Evolutionary conservation across 192 early-diverging fungal genomes (phyloP).

Genomic region (Coemansia reversa): DNA sequence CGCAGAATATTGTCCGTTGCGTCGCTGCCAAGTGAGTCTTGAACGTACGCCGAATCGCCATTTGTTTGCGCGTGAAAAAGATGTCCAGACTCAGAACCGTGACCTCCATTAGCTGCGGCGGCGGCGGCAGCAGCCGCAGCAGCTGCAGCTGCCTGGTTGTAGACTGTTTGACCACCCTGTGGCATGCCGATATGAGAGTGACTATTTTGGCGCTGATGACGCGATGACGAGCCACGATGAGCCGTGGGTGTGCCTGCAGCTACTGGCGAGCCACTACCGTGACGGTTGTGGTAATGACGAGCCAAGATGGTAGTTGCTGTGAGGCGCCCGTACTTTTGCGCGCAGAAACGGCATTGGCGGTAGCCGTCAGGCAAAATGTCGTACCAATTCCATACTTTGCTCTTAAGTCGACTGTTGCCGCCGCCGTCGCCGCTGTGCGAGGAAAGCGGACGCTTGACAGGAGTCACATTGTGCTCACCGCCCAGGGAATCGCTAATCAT

Average conservation of each 20-base stretch:
- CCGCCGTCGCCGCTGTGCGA: slow-evolving; percentile 18
- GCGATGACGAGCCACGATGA: slow-evolving; percentile 9
- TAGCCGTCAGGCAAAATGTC: slow-evolving; percentile 42
- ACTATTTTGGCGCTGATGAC: background rate
- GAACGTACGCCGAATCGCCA: slow-evolving; percentile 22
- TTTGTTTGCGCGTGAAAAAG: slow-evolving; percentile 36
- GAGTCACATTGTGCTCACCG: slow-evolving; percentile 16
- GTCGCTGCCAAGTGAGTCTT: slow-evolving; percentile 20
- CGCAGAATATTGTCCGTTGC: slow-evolving; percentile 30
- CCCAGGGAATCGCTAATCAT: slow-evolving; percentile 16
- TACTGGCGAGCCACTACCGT: slow-evolving; percentile 31
- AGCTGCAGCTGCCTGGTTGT: slow-evolving; percentile 36
- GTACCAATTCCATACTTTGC: slow-evolving; percentile 55
- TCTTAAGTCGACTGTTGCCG: slow-evolving; percentile 43
- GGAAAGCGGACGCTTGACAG: slow-evolving; percentile 30
- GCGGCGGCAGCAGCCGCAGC: slow-evolving; percentile 39
- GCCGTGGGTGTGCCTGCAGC: slow-evolving; percentile 17
- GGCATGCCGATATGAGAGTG: slow-evolving; percentile 26
- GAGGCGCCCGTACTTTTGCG: slow-evolving; percentile 48
- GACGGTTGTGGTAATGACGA: slow-evolving; percentile 50
- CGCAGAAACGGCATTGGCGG: slow-evolving; percentile 49
- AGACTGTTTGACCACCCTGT: slow-evolving; percentile 24
- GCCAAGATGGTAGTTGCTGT: slow-evolving; percentile 53
- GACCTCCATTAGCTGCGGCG: slow-evolving; percentile 17
- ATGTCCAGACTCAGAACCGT: slow-evolving; percentile 20